A percentile compares a stretch with the other conserved stretches of the same genome.
These are phyloP conservation scores for Aspergillus felis DNA, from an alignment of 2,329 filamentous ascomycete species.

Conservation along the genomic window DNA sequence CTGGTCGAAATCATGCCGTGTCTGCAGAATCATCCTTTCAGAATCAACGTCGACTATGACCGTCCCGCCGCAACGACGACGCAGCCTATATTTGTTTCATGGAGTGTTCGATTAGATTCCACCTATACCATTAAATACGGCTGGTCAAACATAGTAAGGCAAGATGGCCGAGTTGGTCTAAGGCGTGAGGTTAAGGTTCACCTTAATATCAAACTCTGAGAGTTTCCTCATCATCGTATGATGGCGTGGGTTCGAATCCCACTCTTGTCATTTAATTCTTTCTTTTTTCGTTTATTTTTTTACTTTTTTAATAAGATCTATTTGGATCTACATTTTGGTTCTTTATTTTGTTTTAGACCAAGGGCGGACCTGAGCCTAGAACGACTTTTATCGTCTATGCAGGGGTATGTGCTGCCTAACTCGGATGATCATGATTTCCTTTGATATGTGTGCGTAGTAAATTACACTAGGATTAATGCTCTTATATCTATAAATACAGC, in stretches of 20 bases:
- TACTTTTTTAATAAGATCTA: no score
- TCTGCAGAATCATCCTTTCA: no score
- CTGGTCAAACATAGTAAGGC: conserved; percentile 7
- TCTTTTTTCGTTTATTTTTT: not conserved
- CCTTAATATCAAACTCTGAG: not conserved
- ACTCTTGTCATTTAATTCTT: not conserved
- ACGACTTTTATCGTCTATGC: no score
- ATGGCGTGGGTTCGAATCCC: not conserved
- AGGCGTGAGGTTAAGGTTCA: conserved; percentile 32
- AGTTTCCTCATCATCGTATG: not conserved
- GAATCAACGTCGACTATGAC: no score
- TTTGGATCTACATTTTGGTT: no score
- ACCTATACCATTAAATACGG: no score
- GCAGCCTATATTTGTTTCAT: no score
- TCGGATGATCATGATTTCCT: not conserved
- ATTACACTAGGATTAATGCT: not conserved
- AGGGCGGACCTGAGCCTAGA: no score
- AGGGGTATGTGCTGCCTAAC: not conserved
- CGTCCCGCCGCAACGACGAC: no score
- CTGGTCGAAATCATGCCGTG: no score
- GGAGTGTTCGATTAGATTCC: no score
- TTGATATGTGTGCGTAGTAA: not conserved
- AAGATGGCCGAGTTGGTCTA: conserved; percentile 37
- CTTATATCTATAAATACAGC: not conserved
- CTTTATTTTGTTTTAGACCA: no score